phyloP scores from a whole-genome alignment of 352 stramenopile species.

The Pythium aphanidermatum region DNA sequence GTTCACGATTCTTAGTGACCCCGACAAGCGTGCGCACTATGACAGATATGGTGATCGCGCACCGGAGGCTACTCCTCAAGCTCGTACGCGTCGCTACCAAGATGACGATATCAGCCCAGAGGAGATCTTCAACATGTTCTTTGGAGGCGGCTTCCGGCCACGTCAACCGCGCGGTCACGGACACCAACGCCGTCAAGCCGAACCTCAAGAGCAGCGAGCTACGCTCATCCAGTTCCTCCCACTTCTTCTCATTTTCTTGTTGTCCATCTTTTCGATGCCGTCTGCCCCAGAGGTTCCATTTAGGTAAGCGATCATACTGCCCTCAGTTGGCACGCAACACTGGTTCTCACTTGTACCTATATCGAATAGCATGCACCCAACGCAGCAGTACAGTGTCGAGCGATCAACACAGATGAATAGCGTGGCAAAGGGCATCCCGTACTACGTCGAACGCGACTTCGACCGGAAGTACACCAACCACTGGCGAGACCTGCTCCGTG shows the following conservation, averaged over 20 bases:
- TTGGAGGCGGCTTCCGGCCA: conserved; percentile 70
- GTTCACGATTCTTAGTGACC: conserved; percentile 90
- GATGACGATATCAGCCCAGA: conserved; percentile 86
- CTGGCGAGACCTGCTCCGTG: conserved; percentile 75
- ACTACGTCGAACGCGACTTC: conserved; percentile 85
- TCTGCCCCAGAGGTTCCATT: conserved; percentile 69
- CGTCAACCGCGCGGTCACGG: conserved; percentile 34
- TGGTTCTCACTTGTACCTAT: not conserved
- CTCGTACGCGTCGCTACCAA: conserved; percentile 46
- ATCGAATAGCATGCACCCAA: conserved; percentile 57
- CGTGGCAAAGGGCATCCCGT: conserved; percentile 81
- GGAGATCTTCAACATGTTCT: conserved; percentile 93
- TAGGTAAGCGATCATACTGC: conserved; percentile 26
- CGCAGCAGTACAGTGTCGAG: conserved; percentile 66
- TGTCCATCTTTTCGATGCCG: conserved; percentile 78
- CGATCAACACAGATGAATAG: conserved; percentile 75
- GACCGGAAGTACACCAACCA: conserved; percentile 82
- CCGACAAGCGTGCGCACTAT: conserved; percentile 85
- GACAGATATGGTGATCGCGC: conserved; percentile 67
- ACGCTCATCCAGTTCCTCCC: conserved; percentile 80
- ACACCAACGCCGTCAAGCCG: conserved; percentile 38
- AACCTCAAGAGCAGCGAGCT: conserved; percentile 31
- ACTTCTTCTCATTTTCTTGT: conserved; percentile 79
- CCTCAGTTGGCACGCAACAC: too few relatives aligned
- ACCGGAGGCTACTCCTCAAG: conserved; percentile 29